Percentiles rank a stretch among this genome's conserved stretches.
Conservation (phyloP, 495 filamentous ascomycete species). For the Penicillium coprophilum region DNA sequence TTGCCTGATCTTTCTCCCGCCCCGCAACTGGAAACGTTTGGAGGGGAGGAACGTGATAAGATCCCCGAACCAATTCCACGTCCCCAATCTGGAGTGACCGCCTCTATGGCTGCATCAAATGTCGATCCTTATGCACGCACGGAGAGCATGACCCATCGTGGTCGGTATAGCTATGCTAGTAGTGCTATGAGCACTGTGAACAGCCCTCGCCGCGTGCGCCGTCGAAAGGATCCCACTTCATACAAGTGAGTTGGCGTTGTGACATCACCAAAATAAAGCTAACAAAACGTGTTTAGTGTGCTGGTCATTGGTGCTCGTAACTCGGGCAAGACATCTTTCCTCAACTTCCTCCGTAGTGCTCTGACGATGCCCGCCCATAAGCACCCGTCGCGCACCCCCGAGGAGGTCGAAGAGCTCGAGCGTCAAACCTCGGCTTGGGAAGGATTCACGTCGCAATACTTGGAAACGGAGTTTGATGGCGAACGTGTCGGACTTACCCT, state of each 20-base stretch:
- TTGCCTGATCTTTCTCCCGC: constrained; percentile 73
- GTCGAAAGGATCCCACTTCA: constrained; percentile 94
- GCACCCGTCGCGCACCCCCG: constrained; percentile 53
- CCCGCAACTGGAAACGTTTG: constrained; percentile 67
- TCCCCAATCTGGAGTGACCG: constrained; percentile 24
- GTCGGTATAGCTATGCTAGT: constrained; percentile 95
- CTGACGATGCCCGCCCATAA: constrained; percentile 80
- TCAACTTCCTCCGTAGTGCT: constrained; percentile 87
- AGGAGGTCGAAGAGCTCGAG: constrained; percentile 47
- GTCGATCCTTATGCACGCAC: constrained; percentile 77
- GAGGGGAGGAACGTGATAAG: constrained; percentile 59
- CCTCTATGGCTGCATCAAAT: constrained; percentile 35
- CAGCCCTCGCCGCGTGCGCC: constrained; percentile 85
- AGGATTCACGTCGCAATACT: constrained; percentile 79
- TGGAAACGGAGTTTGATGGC: constrained; percentile 92
- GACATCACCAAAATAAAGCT: background rate
- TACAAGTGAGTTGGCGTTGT: constrained; percentile 80
- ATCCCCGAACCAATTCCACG: constrained; percentile 14
- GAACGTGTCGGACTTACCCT: constrained; percentile 91
- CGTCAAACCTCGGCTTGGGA: constrained; percentile 48
- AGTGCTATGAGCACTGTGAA: constrained; percentile 90
- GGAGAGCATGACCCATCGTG: constrained; percentile 96
- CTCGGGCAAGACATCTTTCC: constrained; percentile 94
- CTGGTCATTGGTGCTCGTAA: constrained; percentile 85
- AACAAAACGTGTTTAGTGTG: constrained; percentile 56